These are phyloP conservation scores for Isatis lusitanica DNA, from an alignment of 441 rosid genomes.

Conservation along the genomic window DNA sequence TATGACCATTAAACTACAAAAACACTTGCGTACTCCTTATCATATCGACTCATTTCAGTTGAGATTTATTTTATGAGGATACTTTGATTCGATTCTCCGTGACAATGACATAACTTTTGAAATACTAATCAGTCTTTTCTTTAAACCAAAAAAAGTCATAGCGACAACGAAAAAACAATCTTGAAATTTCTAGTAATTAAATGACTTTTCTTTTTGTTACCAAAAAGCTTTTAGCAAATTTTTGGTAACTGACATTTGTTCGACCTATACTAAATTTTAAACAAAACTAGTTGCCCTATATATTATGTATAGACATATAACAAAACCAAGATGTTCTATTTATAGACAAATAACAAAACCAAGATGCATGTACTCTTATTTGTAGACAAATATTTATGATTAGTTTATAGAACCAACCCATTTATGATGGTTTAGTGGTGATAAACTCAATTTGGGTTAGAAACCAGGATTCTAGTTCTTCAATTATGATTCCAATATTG, in stretches of 20 bases:
- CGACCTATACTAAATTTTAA: background rate
- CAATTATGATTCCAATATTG: background rate
- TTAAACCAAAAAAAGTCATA: slow-evolving; percentile 21
- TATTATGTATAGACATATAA: too few species aligned
- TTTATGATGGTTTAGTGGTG: background rate
- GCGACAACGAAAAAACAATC: background rate
- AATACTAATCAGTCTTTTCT: slow-evolving; percentile 5
- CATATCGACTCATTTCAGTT: background rate
- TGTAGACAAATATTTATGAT: background rate
- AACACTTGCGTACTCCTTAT: background rate
- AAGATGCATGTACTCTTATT: background rate
- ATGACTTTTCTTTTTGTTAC: background rate
- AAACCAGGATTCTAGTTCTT: background rate
- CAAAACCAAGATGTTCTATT: background rate
- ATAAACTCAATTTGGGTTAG: background rate
- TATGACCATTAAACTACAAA: background rate
- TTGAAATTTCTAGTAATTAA: background rate
- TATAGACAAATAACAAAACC: background rate
- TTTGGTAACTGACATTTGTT: background rate
- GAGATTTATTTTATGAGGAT: slow-evolving; percentile 6
- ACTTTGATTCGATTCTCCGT: slow-evolving; percentile 12
- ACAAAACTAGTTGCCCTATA: background rate
- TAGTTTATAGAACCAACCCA: background rate
- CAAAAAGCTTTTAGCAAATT: background rate
- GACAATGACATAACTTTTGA: slow-evolving; percentile 10